Evolutionary conservation across 306 rosid genomes (phyloP), one percentile per base, ranked within the genome.

Genomic region (Cyclanthera cordifolia): DNA sequence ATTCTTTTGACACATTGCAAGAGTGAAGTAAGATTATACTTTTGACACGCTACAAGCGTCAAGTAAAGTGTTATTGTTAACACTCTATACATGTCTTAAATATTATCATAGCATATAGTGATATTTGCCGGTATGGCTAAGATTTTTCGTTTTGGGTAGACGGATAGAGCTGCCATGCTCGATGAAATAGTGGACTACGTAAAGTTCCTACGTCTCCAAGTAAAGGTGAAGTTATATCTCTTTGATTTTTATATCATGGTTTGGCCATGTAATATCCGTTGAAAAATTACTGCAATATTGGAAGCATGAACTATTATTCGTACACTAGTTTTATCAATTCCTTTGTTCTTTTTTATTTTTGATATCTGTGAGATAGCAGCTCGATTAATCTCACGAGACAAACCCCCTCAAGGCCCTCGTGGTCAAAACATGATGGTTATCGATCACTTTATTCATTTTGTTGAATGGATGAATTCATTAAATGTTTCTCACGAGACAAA

Each of bases 101-200:
- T n/a, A n/a, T n/a, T n/a, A 14, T 20, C 53, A 7, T 65, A 65
- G 7, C 28, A 14, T 65, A 8, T 65, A 34, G 39, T 65, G 28
- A 45, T 45, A 13, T 65, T 6, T 25, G 37, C 11, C 37, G 43
- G 16, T 53, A 65, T 45, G 17, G 30, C 10, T 65, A 45, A 63
- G 19, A 23, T 23, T 37, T 23, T 58, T 37, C 16, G 74, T 69
- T 78, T 81, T 46, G 37, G 56, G 75, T 82, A 91, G 97, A 85
- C 95, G 14, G 96, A 91, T 79, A 85, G 91, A 83, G 97, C 97
- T 76, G 97, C 91, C 37, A 91, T 91, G 97, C 91, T 91, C 8
- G 97, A 91, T 66, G 97, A 91, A 77, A 91, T 91, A 54, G 93
- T 88, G 79, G 97, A 91, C 82, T 91, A 91, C 57, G 97, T 91